A percentile compares a stretch with the other conserved stretches of the same genome.
Evolutionary conservation across 768 basidiomycete species (phyloP).

Genomic region (Lentinula lateritia): DNA sequence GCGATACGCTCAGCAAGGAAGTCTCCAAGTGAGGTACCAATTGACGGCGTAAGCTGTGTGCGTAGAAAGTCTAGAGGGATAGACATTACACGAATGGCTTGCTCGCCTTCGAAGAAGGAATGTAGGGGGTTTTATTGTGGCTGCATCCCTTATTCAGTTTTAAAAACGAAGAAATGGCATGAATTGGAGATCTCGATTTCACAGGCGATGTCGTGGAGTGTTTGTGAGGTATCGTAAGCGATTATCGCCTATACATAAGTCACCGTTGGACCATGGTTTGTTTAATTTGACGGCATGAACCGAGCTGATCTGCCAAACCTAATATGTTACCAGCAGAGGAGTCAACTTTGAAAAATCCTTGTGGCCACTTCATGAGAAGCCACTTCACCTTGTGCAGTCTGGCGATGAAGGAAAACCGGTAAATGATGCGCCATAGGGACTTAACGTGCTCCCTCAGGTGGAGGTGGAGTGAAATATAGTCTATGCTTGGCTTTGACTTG

Average conservation of each 20-base stretch:
- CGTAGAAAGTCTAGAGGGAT: constrained; percentile 29
- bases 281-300: not conserved
- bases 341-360: not conserved
- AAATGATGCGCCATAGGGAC: not conserved
- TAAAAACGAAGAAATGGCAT: not conserved
- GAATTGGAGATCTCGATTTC: not conserved
- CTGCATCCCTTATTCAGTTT: not conserved
- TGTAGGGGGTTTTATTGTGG: not conserved
- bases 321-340: too few relatives aligned
- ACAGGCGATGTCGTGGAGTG: not conserved
- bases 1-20: constrained; percentile 26
- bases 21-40: constrained; percentile 31
- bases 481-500: not conserved
- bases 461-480: not conserved
- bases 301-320: not conserved
- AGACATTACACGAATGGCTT: constrained; percentile 17
- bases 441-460: not conserved
- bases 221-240: not conserved
- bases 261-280: not conserved
- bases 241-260: not conserved
- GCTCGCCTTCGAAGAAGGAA: not conserved
- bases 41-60: constrained; percentile 15
- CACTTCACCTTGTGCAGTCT: not conserved
- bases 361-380: not conserved
- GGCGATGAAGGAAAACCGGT: not conserved